These are phyloP conservation scores for Pseudonitzschia delicatissima DNA, from an alignment of 108 stramenopile species.

Conservation along the genomic window DNA sequence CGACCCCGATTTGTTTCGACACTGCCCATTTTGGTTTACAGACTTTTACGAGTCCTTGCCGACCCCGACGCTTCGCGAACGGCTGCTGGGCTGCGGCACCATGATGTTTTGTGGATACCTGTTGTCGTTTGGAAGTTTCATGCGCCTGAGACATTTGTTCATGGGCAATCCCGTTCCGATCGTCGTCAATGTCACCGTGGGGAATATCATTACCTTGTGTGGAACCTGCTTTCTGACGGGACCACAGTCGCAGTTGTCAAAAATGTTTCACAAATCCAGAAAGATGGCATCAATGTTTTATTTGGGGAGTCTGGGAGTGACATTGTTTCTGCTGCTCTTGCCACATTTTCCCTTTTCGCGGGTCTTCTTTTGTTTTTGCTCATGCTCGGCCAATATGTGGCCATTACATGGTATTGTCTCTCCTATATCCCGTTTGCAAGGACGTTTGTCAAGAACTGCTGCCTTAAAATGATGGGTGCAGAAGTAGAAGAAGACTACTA, in stretches of 20 bases:
- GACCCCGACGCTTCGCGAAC: slow-evolving; percentile 35
- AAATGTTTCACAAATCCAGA: slow-evolving; percentile 49
- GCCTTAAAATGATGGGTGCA: slow-evolving; percentile 17
- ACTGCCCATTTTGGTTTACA: slow-evolving; percentile 20
- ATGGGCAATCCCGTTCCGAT: slow-evolving; percentile 48
- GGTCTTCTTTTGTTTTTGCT: slow-evolving; percentile 44
- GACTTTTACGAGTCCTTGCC: slow-evolving; percentile 22
- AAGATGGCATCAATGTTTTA: slow-evolving; percentile 41
- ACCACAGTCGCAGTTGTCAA: slow-evolving; percentile 41
- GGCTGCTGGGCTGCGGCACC: slow-evolving; percentile 52
- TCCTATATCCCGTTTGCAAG: slow-evolving; percentile 61
- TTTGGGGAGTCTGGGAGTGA: slow-evolving; percentile 35
- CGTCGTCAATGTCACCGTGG: slow-evolving; percentile 50
- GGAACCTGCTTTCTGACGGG: slow-evolving; percentile 61
- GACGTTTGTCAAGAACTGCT: slow-evolving; percentile 31
- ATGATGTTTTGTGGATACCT: slow-evolving; percentile 63
- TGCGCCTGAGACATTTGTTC: slow-evolving; percentile 45
- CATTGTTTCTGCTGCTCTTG: slow-evolving; percentile 34
- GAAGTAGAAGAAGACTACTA: background rate
- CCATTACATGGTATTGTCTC: slow-evolving; percentile 59
- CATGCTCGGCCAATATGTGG: slow-evolving; percentile 47
- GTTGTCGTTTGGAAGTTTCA: slow-evolving; percentile 47
- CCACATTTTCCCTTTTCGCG: slow-evolving; percentile 28
- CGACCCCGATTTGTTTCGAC: background rate
- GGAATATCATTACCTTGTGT: slow-evolving; percentile 51